Base-by-base conservation (phyloP, 208 protist species). In the Trypanosoma platydactyli region DNA sequence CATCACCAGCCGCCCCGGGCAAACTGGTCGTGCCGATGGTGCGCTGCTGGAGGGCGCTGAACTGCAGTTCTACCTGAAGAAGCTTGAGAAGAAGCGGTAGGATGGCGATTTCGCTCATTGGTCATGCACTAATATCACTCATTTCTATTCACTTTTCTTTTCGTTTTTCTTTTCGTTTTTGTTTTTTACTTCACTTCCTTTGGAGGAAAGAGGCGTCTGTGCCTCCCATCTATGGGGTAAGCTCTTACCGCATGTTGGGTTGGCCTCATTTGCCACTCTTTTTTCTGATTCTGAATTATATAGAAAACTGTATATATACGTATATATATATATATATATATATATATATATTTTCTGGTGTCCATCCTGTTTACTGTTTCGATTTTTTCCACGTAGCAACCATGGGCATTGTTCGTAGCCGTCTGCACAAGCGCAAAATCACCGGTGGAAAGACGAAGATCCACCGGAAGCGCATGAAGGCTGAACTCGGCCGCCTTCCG, bases 21-120 rank as follows among this genome's bases (percentile, higher is more conserved):
- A 99, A 91, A 92, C 83, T 68, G 99, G 98, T 64, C 89, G 95
- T 64, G 89, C 88, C 77, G 98, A 99, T 76, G 99, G 99, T 73
- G 98, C 99, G 79, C 86, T 99, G 77, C 94, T 99, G 33, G 99
- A 99, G 88, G 99, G 98, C 68, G 90, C 97, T 30, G 99, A 99
- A 87, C 91, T 99, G 35, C 91, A 98, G 68, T 99, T 99, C 98
- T 99, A 99, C 95, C 60, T 94, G 66, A 97, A 96, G 84, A 99
- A 98, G 84, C 86, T 99, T 60, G 81, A 95, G 65, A 98, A 98
- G 92, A 99, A 99, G 91, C 91, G 91, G 80, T 84, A 90, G 60
- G 57, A 48, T 4, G 38, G 38, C 1, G 29, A 24, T 5, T 1
- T 22, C 6, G 50, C 29, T 12, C 63, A 45, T 61, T 38, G 38